A percentile compares a stretch with the other conserved stretches of the same genome.
Conservation (phyloP, 2,329 filamentous ascomycete species). For the Thermomyces lanuginosus region DNA sequence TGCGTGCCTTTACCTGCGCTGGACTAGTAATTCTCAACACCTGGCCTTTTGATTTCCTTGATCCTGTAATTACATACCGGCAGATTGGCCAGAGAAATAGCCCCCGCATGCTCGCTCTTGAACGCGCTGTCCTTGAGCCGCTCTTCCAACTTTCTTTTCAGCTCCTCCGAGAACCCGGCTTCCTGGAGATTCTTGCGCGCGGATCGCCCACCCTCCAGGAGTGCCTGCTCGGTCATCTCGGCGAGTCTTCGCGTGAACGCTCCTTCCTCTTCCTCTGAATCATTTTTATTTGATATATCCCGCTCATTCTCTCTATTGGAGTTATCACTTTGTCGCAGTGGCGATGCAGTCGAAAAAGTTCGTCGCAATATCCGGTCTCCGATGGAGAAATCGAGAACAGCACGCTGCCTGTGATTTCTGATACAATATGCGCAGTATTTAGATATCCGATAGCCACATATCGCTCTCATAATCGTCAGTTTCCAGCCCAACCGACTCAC, state of each 20-base stretch:
- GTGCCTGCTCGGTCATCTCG: slow-evolving; percentile 43
- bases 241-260: slow-evolving; percentile 43
- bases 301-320: slow-evolving; percentile 7
- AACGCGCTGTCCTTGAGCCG: slow-evolving; percentile 42
- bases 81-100: slow-evolving; percentile 38
- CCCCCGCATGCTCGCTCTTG: slow-evolving; percentile 35
- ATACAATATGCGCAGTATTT: too few relatives aligned
- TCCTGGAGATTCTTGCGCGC: slow-evolving; percentile 42
- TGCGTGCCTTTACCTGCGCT: slow-evolving; percentile 53
- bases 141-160: slow-evolving; percentile 42
- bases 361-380: slow-evolving; percentile 1
- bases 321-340: slow-evolving; percentile 11
- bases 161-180: slow-evolving; percentile 45
- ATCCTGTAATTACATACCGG: slow-evolving; percentile 23
- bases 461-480: too few relatives aligned
- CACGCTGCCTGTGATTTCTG: too few relatives aligned
- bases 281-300: slow-evolving; percentile 5
- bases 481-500: too few relatives aligned
- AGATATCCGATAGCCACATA: too few relatives aligned
- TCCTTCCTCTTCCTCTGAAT: slow-evolving; percentile 28
- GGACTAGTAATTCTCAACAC: slow-evolving; percentile 12
- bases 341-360: slow-evolving; percentile 9
- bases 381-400: too few relatives aligned
- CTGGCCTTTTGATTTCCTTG: too few relatives aligned
- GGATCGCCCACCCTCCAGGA: slow-evolving; percentile 39